phyloP scores from a whole-genome alignment of 177 flowering plant species.

The Vitis hybrid region DNA sequence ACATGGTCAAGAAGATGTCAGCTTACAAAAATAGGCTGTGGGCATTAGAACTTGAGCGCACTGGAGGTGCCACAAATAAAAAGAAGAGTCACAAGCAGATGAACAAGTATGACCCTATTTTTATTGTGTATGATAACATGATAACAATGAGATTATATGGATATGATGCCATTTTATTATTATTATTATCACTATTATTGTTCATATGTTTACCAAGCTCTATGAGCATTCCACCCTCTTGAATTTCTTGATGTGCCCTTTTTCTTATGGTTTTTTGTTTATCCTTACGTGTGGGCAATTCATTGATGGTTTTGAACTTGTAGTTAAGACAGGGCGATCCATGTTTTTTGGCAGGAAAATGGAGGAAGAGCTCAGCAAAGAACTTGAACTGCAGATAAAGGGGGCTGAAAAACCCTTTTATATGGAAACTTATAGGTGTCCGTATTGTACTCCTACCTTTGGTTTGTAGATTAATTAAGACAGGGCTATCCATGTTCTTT shows the following conservation, averaged over 20 bases:
- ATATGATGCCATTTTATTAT: too few species aligned
- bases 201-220: too few species aligned
- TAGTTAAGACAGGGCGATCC: neutral
- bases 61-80: conserved; percentile 70
- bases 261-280: neutral
- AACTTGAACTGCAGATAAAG: conserved; percentile 83
- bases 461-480: too few species aligned
- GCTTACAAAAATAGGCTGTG: conserved; percentile 87
- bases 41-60: conserved; percentile 88
- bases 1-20: conserved; percentile 89
- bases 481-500: too few species aligned
- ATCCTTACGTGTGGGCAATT: neutral
- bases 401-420: conserved; percentile 83
- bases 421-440: conserved; percentile 77
- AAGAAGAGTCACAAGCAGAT: conserved; percentile 75
- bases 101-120: conserved; percentile 54
- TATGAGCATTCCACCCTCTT: too few species aligned
- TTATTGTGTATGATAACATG: too few species aligned
- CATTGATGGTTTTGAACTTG: neutral
- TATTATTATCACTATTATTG: too few species aligned
- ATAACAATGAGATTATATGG: too few species aligned
- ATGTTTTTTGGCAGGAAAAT: conserved; percentile 47
- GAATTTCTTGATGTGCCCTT: neutral
- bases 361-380: conserved; percentile 82
- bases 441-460: conserved; percentile 77